phyloP scores from a whole-genome alignment of 768 basidiomycete species.

The Melanogaster broomeanus region DNA sequence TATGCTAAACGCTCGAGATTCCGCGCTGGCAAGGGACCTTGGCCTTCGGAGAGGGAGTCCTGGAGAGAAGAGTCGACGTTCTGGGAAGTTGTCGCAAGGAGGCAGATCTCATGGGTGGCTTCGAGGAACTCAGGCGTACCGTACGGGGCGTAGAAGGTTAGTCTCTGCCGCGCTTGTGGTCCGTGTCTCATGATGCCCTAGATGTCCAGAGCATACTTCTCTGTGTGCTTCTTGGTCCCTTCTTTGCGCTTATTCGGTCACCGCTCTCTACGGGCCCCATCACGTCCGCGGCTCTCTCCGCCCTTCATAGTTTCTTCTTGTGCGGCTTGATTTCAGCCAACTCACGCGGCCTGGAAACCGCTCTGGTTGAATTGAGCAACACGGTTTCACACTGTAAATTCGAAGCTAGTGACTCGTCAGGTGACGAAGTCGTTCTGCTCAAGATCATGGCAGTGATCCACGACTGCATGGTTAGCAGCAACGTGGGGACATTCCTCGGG shows the following conservation, averaged over 20 bases:
- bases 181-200: constrained; percentile 33
- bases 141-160: constrained; percentile 69
- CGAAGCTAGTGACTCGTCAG: constrained; percentile 95
- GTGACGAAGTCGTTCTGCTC: constrained; percentile 93
- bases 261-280: constrained; percentile 96
- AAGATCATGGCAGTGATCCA: constrained; percentile 90
- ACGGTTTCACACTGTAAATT: constrained; percentile 97
- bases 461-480: constrained; percentile 68
- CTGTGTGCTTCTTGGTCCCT: constrained; percentile 73
- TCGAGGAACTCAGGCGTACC: constrained; percentile 79
- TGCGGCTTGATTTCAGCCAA: constrained; percentile 67
- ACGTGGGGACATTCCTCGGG: constrained; percentile 76
- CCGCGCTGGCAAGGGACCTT: constrained; percentile 70
- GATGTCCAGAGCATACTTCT: constrained; percentile 63
- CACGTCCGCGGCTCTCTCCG: constrained; percentile 88
- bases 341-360: constrained; percentile 58
- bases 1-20: constrained; percentile 60
- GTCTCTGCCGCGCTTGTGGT: constrained; percentile 20
- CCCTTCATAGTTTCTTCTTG: constrained; percentile 86
- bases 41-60: constrained; percentile 67
- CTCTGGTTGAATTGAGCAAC: constrained; percentile 81
- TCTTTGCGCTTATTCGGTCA: constrained; percentile 91
- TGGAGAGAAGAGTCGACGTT: constrained; percentile 40
- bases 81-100: constrained; percentile 63
- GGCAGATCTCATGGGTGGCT: constrained; percentile 86